Conservation (phyloP, 441 rosid species). For the Erodium trifolium region DNA sequence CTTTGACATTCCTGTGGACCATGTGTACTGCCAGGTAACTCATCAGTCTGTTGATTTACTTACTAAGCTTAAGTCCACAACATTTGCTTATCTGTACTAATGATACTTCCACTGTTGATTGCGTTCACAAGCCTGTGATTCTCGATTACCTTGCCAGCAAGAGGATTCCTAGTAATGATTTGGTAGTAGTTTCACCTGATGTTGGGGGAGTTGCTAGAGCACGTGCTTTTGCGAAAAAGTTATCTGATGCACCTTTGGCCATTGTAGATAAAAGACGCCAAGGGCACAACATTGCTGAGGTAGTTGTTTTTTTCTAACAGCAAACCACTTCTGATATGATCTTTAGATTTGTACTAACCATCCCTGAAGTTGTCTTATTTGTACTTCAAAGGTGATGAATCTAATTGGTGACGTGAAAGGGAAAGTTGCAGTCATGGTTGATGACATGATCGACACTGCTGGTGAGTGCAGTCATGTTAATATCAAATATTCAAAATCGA, state of each 20-base stretch:
- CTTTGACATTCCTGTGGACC: constrained; percentile 96
- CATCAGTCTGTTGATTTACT: neutral
- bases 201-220: constrained; percentile 98
- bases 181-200: constrained; percentile 94
- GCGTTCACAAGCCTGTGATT: constrained; percentile 61
- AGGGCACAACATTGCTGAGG: constrained; percentile 96
- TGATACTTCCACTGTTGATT: neutral
- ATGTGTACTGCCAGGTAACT: constrained; percentile 83
- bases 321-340: neutral
- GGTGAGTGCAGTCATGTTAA: constrained; percentile 33
- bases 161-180: constrained; percentile 60
- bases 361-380: constrained; percentile 13
- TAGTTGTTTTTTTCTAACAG: constrained; percentile 18
- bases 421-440: constrained; percentile 92
- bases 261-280: constrained; percentile 95
- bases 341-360: neutral
- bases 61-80: neutral
- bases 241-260: constrained; percentile 92
- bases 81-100: neutral
- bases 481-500: neutral
- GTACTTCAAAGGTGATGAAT: constrained; percentile 65
- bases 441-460: constrained; percentile 97
- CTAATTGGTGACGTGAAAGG: constrained; percentile 92
- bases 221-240: constrained; percentile 86
- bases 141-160: constrained; percentile 97